Evolutionary conservation across 2,329 filamentous ascomycete species (phyloP).

Genomic region (Colletotrichum chlorophyti): DNA sequence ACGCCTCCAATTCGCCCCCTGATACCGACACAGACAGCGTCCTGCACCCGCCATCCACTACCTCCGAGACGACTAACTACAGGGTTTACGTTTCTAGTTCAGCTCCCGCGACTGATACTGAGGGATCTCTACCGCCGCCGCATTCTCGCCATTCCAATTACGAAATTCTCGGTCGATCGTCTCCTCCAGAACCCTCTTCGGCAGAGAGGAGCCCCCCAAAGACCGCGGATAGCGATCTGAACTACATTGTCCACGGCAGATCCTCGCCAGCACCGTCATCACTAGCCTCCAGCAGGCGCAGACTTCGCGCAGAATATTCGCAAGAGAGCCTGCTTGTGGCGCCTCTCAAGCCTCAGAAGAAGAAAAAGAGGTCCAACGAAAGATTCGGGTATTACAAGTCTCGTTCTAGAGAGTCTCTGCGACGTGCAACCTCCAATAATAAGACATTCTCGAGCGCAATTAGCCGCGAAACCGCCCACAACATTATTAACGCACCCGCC

Average conservation of each 20-base stretch:
- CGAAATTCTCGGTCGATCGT: conserved; percentile 58
- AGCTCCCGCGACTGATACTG: conserved; percentile 45
- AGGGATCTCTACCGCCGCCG: conserved; percentile 44
- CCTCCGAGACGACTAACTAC: conserved; percentile 61
- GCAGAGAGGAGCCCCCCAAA: conserved; percentile 41
- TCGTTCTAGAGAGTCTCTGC: conserved; percentile 58
- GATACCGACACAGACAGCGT: conserved; percentile 47
- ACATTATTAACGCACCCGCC: conserved; percentile 46
- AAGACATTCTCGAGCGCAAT: conserved; percentile 63
- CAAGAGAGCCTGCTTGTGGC: conserved; percentile 67
- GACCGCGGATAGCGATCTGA: conserved; percentile 51
- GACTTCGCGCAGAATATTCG: conserved; percentile 56
- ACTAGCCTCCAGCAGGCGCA: conserved; percentile 40
- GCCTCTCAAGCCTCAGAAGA: conserved; percentile 57
- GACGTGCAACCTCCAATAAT: conserved; percentile 58
- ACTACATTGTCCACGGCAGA: conserved; percentile 61
- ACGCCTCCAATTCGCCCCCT: conserved; percentile 53
- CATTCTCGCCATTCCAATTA: conserved; percentile 58
- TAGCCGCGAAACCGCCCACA: conserved; percentile 52
- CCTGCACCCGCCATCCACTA: conserved; percentile 44
- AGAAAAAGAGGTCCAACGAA: conserved; percentile 55
- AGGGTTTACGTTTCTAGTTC: conserved; percentile 59
- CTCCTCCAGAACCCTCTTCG: conserved; percentile 49
- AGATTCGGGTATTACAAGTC: conserved; percentile 56
- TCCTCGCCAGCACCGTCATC: conserved; percentile 48